Evolutionary conservation across 1,284 basidiomycete genomes (phyloP).

Genomic region (Leccinum angustisporum): DNA sequence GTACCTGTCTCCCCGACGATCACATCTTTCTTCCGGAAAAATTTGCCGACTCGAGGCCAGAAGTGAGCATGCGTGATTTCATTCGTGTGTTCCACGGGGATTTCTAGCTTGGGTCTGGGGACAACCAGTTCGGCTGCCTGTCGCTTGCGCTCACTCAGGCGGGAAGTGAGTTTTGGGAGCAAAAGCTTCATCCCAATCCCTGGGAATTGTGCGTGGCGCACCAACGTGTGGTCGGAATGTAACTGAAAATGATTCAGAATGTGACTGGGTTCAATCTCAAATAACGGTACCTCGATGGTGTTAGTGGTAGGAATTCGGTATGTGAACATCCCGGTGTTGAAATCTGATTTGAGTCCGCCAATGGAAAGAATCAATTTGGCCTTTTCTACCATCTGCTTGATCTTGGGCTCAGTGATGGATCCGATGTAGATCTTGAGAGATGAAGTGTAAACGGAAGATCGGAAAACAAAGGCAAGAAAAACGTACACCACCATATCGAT

Average conservation of each 20-base stretch:
- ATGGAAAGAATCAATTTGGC: constrained; percentile 86
- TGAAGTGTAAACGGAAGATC: constrained; percentile 5
- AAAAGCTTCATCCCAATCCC: constrained; percentile 73
- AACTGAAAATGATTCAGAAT: constrained; percentile 47
- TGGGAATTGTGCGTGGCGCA: constrained; percentile 63
- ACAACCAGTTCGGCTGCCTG: constrained; percentile 47
- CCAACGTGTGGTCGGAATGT: constrained; percentile 77
- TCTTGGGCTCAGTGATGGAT: constrained; percentile 66
- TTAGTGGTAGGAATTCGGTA: constrained; percentile 63
- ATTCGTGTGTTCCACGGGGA: constrained; percentile 50
- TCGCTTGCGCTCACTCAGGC: constrained; percentile 44
- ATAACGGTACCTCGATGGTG: constrained; percentile 57
- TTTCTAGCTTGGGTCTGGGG: constrained; percentile 44
- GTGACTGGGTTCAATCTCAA: not conserved
- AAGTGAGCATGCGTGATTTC: constrained; percentile 77
- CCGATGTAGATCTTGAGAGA: constrained; percentile 74
- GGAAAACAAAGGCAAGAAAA: not conserved
- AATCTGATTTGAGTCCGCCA: constrained; percentile 82
- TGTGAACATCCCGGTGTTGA: constrained; percentile 87
- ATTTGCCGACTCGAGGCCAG: constrained; percentile 82
- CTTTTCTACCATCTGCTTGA: constrained; percentile 77
- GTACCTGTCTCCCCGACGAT: constrained; percentile 82
- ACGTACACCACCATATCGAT: constrained; percentile 83
- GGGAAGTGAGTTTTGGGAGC: constrained; percentile 64
- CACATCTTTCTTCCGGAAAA: constrained; percentile 78